These are phyloP conservation scores for Ophiostoma angusticollis DNA, from an alignment of 2,329 filamentous ascomycete species.

Conservation along the genomic window DNA sequence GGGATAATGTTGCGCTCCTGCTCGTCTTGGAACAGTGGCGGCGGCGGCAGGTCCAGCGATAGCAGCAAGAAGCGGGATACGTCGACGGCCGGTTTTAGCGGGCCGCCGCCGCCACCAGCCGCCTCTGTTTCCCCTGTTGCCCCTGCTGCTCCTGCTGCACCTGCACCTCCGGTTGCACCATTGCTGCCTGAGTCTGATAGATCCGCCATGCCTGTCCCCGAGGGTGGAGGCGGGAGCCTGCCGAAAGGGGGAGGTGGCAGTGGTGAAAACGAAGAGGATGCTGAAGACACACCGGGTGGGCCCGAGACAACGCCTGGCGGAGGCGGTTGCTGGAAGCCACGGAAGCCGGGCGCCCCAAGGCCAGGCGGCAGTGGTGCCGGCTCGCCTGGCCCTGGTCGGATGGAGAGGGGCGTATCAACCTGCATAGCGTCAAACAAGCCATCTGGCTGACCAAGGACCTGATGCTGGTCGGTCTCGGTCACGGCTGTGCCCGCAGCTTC, in stretches of 20 bases:
- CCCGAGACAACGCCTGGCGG: constrained; percentile 2
- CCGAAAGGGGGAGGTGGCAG: not conserved
- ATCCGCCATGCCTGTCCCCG: not conserved
- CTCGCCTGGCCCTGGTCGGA: not conserved
- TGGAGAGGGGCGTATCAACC: constrained; percentile 6
- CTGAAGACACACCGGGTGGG: not conserved
- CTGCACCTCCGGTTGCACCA: too few relatives aligned
- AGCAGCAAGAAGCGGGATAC: constrained; percentile 76
- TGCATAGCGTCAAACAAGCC: constrained; percentile 9
- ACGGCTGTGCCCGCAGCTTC: constrained; percentile 13
- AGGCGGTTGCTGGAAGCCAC: constrained; percentile 1
- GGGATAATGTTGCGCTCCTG: constrained; percentile 93
- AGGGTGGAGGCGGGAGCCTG: not conserved
- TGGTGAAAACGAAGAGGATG: not conserved
- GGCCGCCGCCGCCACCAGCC: not conserved
- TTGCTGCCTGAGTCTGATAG: not conserved
- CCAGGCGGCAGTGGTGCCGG: constrained; percentile 7
- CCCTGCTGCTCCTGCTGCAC: not conserved
- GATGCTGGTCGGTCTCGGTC: too few relatives aligned
- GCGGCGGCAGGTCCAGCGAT: constrained; percentile 81
- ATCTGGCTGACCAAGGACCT: not conserved
- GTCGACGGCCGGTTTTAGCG: constrained; percentile 58
- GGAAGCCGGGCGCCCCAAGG: not conserved
- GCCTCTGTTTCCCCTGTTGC: not conserved
- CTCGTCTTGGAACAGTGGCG: constrained; percentile 92